These are phyloP conservation scores for Aspergillus sp. DNA, from an alignment of 2,329 filamentous ascomycete genomes.

Conservation along the genomic window DNA sequence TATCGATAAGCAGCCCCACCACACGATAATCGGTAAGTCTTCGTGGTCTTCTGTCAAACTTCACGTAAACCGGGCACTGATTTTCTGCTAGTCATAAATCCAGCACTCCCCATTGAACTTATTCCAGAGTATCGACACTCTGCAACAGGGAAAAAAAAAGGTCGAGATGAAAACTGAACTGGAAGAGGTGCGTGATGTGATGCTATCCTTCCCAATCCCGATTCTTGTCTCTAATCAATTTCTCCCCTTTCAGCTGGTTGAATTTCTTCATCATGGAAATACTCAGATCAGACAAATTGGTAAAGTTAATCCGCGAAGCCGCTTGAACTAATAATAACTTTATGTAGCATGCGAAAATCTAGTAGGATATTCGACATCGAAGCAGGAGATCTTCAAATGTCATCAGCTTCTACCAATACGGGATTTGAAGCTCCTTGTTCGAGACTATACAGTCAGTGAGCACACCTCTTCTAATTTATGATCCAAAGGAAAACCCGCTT, in stretches of 20 bases:
- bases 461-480: background rate
- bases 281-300: conserved; percentile 83
- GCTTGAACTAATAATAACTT: background rate
- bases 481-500: background rate
- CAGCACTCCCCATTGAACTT: no score
- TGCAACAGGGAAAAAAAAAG: background rate
- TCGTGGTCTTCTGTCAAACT: no score
- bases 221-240: background rate
- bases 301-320: conserved; percentile 32
- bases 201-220: background rate
- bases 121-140: background rate
- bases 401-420: conserved; percentile 75
- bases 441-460: conserved; percentile 72
- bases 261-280: conserved; percentile 90
- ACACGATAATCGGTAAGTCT: no score
- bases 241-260: conserved; percentile 53
- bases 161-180: conserved; percentile 70
- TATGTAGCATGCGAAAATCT: conserved; percentile 74
- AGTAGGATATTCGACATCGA: conserved; percentile 75
- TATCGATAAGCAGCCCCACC: no score
- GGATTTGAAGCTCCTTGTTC: conserved; percentile 81
- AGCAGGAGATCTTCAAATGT: conserved; percentile 81
- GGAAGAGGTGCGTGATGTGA: conserved; percentile 61
- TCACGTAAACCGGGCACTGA: no score
- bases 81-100: no score